Evolutionary conservation across 768 basidiomycete genomes (phyloP).

Genomic region (Boletus rubroflammeus): DNA sequence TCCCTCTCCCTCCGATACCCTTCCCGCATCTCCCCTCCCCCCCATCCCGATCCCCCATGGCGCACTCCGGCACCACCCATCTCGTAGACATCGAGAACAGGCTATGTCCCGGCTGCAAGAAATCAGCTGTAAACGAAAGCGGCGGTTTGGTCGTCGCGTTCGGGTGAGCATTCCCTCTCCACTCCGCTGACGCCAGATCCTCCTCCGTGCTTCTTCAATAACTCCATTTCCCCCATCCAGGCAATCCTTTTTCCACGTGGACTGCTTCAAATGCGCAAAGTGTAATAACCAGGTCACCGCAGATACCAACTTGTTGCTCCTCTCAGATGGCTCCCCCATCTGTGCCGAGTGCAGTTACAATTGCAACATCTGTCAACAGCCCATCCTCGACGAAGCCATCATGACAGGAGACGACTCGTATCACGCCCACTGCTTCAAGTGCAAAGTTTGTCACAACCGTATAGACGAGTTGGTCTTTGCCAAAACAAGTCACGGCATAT

Average conservation of each 20-base stretch:
- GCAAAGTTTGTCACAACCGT: slow-evolving; percentile 87
- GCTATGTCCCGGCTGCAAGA: slow-evolving; percentile 78
- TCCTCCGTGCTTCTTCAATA: slow-evolving; percentile 1
- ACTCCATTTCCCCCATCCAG: slow-evolving; percentile 37
- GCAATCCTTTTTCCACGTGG: slow-evolving; percentile 90
- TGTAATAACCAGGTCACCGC: slow-evolving; percentile 90
- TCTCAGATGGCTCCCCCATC: slow-evolving; percentile 97
- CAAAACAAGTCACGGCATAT: slow-evolving; percentile 96
- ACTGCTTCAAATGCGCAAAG: slow-evolving; percentile 97
- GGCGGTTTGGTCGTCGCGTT: slow-evolving; percentile 93
- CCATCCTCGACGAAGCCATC: slow-evolving; percentile 97
- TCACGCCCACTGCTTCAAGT: slow-evolving; percentile 98
- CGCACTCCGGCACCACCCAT: slow-evolving; percentile 2
- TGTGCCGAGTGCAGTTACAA: slow-evolving; percentile 91
- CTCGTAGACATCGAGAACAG: slow-evolving; percentile 46
- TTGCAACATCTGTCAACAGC: slow-evolving; percentile 90
- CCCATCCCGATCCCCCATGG: slow-evolving; percentile 9
- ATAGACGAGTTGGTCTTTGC: slow-evolving; percentile 99
- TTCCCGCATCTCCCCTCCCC: background rate
- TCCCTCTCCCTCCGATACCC: background rate
- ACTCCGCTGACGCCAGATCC: background rate
- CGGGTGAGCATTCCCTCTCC: slow-evolving; percentile 58
- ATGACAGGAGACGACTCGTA: slow-evolving; percentile 99
- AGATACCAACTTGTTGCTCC: slow-evolving; percentile 93
- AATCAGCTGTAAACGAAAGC: slow-evolving; percentile 72